phyloP scores from a whole-genome alignment of 495 filamentous ascomycete species.

The Talaromyces wortmannii region DNA sequence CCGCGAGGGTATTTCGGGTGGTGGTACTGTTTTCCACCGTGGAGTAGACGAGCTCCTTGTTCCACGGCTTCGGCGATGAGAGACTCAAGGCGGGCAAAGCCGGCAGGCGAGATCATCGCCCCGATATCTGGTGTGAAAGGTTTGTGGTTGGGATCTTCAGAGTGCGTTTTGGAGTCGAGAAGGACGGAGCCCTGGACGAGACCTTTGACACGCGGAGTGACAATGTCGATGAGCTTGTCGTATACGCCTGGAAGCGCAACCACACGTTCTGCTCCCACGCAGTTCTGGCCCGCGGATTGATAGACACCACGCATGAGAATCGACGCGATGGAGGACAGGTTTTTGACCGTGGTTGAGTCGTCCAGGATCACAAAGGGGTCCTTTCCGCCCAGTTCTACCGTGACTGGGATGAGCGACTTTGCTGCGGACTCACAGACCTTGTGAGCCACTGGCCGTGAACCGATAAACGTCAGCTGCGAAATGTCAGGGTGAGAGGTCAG shows the following conservation, averaged over 20 bases:
- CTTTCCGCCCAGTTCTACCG: slow-evolving; percentile 90
- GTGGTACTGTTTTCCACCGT: slow-evolving; percentile 63
- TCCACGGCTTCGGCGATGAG: slow-evolving; percentile 71
- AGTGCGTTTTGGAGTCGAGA: slow-evolving; percentile 37
- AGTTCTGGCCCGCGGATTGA: slow-evolving; percentile 97
- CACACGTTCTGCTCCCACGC: slow-evolving; percentile 92
- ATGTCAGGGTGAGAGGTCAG: slow-evolving; percentile 84
- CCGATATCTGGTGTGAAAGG: slow-evolving; percentile 62
- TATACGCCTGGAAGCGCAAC: slow-evolving; percentile 73
- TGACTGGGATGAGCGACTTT: slow-evolving; percentile 73
- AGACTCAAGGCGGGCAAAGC: slow-evolving; percentile 61
- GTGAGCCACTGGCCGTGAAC: slow-evolving; percentile 79
- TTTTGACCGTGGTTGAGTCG: slow-evolving; percentile 48
- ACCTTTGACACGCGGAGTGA: slow-evolving; percentile 62
- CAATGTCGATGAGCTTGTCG: slow-evolving; percentile 58
- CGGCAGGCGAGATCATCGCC: slow-evolving; percentile 74
- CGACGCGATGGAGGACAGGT: slow-evolving; percentile 64
- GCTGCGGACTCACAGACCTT: slow-evolving; percentile 81
- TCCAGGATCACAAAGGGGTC: slow-evolving; percentile 91
- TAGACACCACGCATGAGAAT: slow-evolving; percentile 88
- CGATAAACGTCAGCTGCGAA: slow-evolving; percentile 95
- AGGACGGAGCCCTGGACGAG: slow-evolving; percentile 66
- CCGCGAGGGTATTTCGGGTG: slow-evolving; percentile 69
- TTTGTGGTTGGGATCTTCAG: slow-evolving; percentile 3
- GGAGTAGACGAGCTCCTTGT: slow-evolving; percentile 72